These are phyloP conservation scores for Leersia perrieri DNA, from an alignment of 176 grass and related monocot species.

Conservation along the genomic window DNA sequence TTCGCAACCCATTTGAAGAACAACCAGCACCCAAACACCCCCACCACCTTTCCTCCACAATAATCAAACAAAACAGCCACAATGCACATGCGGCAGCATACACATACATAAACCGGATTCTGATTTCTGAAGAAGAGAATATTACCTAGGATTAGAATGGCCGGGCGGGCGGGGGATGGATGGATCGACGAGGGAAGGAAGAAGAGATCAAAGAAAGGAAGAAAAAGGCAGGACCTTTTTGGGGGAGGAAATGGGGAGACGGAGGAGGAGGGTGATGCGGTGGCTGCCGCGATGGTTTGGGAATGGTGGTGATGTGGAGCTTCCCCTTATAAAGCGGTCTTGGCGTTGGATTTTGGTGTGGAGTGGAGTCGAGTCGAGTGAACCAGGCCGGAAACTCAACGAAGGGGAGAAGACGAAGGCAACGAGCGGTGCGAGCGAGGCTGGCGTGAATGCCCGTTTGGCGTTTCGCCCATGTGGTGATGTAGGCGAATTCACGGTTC, in stretches of 20 bases:
- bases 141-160: constrained; percentile 14
- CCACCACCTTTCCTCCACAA: not conserved
- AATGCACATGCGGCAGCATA: not conserved
- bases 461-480: constrained; percentile 13
- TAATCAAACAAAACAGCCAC: not conserved
- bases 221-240: not conserved
- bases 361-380: not conserved
- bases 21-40: not conserved
- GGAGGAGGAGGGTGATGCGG: constrained; percentile 2
- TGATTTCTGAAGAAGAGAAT: no score
- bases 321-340: constrained; percentile 38
- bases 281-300: constrained; percentile 18
- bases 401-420: not conserved
- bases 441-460: not conserved
- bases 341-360: no score
- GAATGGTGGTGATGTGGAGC: constrained; percentile 35
- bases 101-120: not conserved
- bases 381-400: not conserved
- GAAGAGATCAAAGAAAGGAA: not conserved
- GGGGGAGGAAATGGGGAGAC: not conserved
- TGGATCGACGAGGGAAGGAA: not conserved
- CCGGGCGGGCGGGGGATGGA: not conserved
- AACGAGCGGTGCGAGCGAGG: not conserved
- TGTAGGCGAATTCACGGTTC: not conserved
- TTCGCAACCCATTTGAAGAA: not conserved